Percentiles rank a stretch among this genome's conserved stretches.
Conservation (phyloP, 2,329 filamentous ascomycete genomes). For the Fusarium stilboides region DNA sequence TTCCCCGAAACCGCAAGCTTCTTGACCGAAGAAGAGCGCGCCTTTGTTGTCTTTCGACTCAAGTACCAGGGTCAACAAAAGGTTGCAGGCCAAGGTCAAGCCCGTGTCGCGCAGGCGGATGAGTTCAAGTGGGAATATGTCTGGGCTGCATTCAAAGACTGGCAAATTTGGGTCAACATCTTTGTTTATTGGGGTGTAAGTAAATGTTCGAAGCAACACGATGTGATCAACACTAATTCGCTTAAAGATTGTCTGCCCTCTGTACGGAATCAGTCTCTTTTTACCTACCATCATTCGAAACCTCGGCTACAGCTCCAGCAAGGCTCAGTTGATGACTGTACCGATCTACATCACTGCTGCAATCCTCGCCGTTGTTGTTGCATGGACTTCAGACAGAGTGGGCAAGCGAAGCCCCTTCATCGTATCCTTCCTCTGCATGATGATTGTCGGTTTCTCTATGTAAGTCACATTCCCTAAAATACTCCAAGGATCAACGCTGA, state of each 20-base stretch:
- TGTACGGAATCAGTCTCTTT: slow-evolving; percentile 73
- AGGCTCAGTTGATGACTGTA: slow-evolving; percentile 77
- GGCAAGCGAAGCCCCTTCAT: slow-evolving; percentile 71
- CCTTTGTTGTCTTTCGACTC: slow-evolving; percentile 79
- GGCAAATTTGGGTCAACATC: slow-evolving; percentile 79
- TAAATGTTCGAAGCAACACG: slow-evolving; percentile 3
- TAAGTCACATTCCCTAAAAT: slow-evolving; percentile 43
- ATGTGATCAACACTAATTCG: background rate
- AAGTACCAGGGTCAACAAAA: slow-evolving; percentile 70
- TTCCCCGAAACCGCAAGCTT: slow-evolving; percentile 86
- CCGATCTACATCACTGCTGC: slow-evolving; percentile 74
- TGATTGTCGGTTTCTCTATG: slow-evolving; percentile 72
- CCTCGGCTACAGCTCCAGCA: slow-evolving; percentile 70
- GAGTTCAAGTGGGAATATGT: slow-evolving; percentile 83
- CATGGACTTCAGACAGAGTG: slow-evolving; percentile 69
- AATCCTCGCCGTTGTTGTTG: slow-evolving; percentile 67
- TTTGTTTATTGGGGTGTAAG: slow-evolving; percentile 76
- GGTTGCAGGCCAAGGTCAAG: slow-evolving; percentile 28
- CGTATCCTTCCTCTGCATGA: slow-evolving; percentile 66
- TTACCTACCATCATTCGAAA: slow-evolving; percentile 75
- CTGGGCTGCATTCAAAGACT: slow-evolving; percentile 80
- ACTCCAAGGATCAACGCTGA: background rate
- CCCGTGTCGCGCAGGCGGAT: slow-evolving; percentile 74
- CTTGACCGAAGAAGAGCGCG: slow-evolving; percentile 78
- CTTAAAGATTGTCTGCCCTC: slow-evolving; percentile 63